A percentile compares a stretch with the other conserved stretches of the same genome.
These are phyloP conservation scores for Cylindricascospora bacillispora DNA, from an alignment of 1,139 yeast species.

Conservation along the genomic window DNA sequence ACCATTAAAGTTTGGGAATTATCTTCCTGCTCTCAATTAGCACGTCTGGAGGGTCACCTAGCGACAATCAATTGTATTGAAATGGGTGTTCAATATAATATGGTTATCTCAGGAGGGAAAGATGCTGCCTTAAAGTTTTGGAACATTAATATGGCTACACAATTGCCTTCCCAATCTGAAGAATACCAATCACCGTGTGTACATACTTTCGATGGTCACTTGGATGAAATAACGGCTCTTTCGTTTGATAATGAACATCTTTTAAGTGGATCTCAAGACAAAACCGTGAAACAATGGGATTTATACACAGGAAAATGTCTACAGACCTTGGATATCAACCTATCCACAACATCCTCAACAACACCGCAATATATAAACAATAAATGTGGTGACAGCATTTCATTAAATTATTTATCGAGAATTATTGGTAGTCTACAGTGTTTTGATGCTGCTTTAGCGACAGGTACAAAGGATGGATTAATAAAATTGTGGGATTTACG, in stretches of 20 bases:
- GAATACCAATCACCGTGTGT: conserved; percentile 28
- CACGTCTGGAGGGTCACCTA: conserved; percentile 39
- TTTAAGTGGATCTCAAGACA: conserved; percentile 88
- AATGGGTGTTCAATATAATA: conserved; percentile 34
- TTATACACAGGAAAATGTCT: conserved; percentile 54
- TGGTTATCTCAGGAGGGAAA: conserved; percentile 48
- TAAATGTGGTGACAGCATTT: not conserved
- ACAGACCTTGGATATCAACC: conserved; percentile 23
- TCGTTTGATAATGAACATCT: conserved; percentile 48
- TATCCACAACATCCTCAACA: conserved; percentile 6
- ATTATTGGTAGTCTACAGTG: conserved; percentile 30
- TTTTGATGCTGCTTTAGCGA: conserved; percentile 58
- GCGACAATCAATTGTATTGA: conserved; percentile 48
- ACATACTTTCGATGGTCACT: conserved; percentile 45
- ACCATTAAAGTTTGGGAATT: conserved; percentile 80
- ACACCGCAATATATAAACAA: not conserved
- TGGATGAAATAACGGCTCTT: conserved; percentile 51
- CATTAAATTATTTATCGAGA: conserved; percentile 2
- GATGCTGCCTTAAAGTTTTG: conserved; percentile 53
- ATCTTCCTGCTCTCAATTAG: conserved; percentile 38
- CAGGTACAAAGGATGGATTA: conserved; percentile 66
- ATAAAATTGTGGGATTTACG: conserved; percentile 69
- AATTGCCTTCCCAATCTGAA: conserved; percentile 15
- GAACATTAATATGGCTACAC: conserved; percentile 32
- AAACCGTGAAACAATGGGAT: conserved; percentile 71